Conservation (phyloP, 441 rosid species). For the Sinapis alba region DNA sequence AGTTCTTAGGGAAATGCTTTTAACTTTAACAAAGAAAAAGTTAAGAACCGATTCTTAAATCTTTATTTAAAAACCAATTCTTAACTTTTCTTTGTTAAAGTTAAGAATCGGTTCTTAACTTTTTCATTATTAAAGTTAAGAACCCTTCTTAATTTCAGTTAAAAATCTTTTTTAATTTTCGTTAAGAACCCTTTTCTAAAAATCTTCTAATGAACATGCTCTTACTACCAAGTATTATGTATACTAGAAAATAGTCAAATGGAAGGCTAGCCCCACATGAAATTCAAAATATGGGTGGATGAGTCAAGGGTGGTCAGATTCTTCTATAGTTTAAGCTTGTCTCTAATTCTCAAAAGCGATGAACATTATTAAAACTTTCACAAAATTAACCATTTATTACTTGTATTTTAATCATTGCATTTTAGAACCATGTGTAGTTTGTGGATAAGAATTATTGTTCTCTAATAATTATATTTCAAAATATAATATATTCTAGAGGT, state of each 20-base stretch:
- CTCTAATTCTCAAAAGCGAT: conserved; percentile 33
- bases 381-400: background rate
- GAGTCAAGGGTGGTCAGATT: conserved; percentile 69
- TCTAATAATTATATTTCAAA: background rate
- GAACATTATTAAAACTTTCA: conserved; percentile 18
- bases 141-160: no score
- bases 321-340: conserved; percentile 33
- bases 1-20: no score
- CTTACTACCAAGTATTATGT: no score
- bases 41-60: no score
- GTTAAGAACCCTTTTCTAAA: no score
- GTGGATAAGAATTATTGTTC: background rate
- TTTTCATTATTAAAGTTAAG: no score
- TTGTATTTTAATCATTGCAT: conserved; percentile 32
- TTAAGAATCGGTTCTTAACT: no score
- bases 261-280: conserved; percentile 42
- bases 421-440: conserved; percentile 16
- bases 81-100: no score
- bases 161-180: no score
- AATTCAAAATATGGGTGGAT: conserved; percentile 68
- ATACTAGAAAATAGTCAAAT: conserved; percentile 11
- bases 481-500: background rate
- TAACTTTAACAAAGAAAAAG: no score
- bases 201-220: no score
- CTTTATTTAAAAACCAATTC: no score